Evolutionary conservation across 2,329 filamentous ascomycete species (phyloP).

Genomic region (Colletotrichum sidae): DNA sequence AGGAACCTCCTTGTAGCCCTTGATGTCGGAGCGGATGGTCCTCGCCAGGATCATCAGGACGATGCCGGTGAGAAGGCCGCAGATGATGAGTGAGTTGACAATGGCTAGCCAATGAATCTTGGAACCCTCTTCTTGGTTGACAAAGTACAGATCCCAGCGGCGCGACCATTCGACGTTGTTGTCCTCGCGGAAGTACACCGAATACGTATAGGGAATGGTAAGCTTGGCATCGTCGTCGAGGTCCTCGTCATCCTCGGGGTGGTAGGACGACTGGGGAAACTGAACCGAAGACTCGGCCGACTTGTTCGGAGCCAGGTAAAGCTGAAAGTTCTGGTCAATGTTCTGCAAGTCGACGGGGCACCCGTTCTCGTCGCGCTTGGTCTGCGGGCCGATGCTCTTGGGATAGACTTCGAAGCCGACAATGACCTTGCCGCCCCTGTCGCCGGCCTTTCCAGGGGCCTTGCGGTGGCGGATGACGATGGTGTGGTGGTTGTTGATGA

Average conservation of each 20-base stretch:
- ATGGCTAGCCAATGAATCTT: slow-evolving; percentile 91
- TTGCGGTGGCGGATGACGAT: slow-evolving; percentile 83
- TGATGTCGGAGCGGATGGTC: slow-evolving; percentile 83
- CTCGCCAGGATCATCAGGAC: slow-evolving; percentile 85
- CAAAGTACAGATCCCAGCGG: slow-evolving; percentile 91
- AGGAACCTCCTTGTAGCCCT: slow-evolving; percentile 74
- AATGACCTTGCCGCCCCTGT: slow-evolving; percentile 80
- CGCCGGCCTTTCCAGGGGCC: slow-evolving; percentile 75
- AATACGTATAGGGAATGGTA: slow-evolving; percentile 87
- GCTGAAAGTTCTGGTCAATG: slow-evolving; percentile 73
- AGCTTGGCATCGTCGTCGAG: slow-evolving; percentile 74
- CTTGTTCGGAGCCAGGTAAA: slow-evolving; percentile 74
- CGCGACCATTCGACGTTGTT: slow-evolving; percentile 83
- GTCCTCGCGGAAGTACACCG: slow-evolving; percentile 89
- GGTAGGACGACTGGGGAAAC: slow-evolving; percentile 70
- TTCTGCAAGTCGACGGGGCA: slow-evolving; percentile 76
- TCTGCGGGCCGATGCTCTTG: slow-evolving; percentile 77
- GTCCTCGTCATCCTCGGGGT: slow-evolving; percentile 66
- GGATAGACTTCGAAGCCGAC: slow-evolving; percentile 92
- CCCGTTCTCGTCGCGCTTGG: slow-evolving; percentile 70
- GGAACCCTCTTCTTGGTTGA: slow-evolving; percentile 84
- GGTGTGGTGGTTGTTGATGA: slow-evolving; percentile 89
- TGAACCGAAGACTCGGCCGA: slow-evolving; percentile 60
- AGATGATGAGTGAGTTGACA: slow-evolving; percentile 87
- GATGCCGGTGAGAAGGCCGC: slow-evolving; percentile 80